Evolutionary conservation across 202 grass and related monocot genomes (phyloP), one percentile per base, ranked within the genome.

Genomic region (Eragrostis tef): DNA sequence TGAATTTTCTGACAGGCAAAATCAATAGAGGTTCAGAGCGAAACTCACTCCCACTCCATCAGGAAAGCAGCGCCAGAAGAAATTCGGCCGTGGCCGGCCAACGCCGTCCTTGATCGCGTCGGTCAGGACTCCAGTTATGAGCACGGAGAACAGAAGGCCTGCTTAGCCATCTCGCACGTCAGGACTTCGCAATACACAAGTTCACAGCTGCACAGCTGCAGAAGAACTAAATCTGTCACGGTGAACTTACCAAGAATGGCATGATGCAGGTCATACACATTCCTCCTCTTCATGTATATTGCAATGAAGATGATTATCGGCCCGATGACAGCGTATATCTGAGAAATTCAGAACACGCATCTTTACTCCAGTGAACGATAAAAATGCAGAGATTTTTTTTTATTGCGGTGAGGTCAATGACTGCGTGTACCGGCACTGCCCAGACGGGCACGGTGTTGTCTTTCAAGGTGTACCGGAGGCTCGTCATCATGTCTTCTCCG

Each of bases 1-100:
- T 46, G 54, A 25, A 64, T 45, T 77, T 34, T 17, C 12, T 9
- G 20, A 16, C 36, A 15, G 70, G 14, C 13, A 20, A 39, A 14
- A 1, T 6, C 19, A 54, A 31, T 3, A 1, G 14, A 36, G 49
- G 12, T 57, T 4, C 44, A 64, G 59, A 79, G 1, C 4, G 24
- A 6, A 67, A 20, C 78, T 68, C 74, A 97, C 87, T 59, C 62
- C 36, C 39, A 76, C 71, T 25, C 92, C 92, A 42, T 95, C 85
- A 15, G 95, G 95, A 51, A 98, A 98, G 85, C 95, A 98, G 0
- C 92, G 88, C 92, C 92, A 98, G 78, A 85, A 98, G 90, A 98
- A 93, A 51, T 98, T 74, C n/a, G 92, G 95, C 0, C 92, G 81
- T 43, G 95, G 95, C 68, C 95, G 64, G 24, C 95, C 92, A 5